Evolutionary conservation across 495 filamentous ascomycete genomes (phyloP).

Genomic region (Penicillium silybi): DNA sequence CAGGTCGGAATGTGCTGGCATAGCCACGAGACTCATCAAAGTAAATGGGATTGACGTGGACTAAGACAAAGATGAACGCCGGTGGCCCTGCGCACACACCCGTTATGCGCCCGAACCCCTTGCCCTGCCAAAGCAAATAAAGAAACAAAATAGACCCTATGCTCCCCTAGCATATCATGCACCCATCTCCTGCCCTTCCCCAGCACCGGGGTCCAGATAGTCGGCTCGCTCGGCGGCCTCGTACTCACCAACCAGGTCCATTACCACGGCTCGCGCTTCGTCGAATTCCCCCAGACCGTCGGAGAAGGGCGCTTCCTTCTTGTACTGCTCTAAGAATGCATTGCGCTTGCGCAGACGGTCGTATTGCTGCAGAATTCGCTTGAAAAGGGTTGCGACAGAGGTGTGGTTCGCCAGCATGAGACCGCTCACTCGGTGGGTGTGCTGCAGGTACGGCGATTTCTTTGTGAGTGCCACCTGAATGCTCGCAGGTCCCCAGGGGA

Average conservation of each 20-base stretch:
- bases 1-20: conserved; percentile 1
- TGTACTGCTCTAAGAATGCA: conserved; percentile 93
- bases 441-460: conserved; percentile 86
- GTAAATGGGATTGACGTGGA: conserved; percentile 9
- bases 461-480: conserved; percentile 97
- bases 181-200: conserved; percentile 43
- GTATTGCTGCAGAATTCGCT: conserved; percentile 85
- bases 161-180: conserved; percentile 18
- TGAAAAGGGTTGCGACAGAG: conserved; percentile 94
- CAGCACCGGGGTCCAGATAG: conserved; percentile 72
- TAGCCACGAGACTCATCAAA: conserved; percentile 3
- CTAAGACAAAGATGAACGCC: conserved; percentile 11
- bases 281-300: conserved; percentile 94
- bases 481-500: conserved; percentile 97
- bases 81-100: conserved; percentile 12
- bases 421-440: conserved; percentile 87
- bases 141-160: conserved; percentile 5
- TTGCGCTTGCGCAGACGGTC: conserved; percentile 91
- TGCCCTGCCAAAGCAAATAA: conserved; percentile 17
- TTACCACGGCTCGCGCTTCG: conserved; percentile 83
- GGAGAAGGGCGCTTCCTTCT: conserved; percentile 85
- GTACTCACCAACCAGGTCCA: conserved; percentile 86
- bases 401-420: conserved; percentile 99
- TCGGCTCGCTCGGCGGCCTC: conserved; percentile 88
- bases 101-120: conserved; percentile 23